These are phyloP conservation scores for Epipyxis sp. DNA, from an alignment of 108 stramenopile genomes.

Conservation along the genomic window DNA sequence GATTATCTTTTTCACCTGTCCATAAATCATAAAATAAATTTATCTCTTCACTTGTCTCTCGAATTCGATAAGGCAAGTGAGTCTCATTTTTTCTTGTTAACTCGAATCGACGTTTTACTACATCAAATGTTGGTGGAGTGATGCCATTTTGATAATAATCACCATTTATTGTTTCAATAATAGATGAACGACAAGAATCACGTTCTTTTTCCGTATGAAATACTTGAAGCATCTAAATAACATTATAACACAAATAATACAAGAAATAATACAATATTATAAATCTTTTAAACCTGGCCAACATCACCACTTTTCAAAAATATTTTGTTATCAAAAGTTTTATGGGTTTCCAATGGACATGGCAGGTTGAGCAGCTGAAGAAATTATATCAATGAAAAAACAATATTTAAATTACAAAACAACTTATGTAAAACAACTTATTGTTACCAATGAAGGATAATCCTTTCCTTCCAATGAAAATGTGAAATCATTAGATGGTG, in stretches of 20 bases:
- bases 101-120: slow-evolving; percentile 2
- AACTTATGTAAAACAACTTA: too few relatives aligned
- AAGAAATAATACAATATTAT: too few relatives aligned
- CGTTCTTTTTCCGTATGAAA: neutral
- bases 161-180: neutral
- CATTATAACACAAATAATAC: too few relatives aligned
- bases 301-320: slow-evolving; percentile 22
- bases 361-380: slow-evolving; percentile 6
- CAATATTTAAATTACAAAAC: neutral
- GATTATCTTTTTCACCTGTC: neutral
- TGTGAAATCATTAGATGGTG: neutral
- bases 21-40: neutral
- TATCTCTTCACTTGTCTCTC: neutral
- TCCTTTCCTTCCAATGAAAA: neutral
- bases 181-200: neutral
- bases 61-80: neutral
- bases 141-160: neutral
- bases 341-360: slow-evolving; percentile 13
- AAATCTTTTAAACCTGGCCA: slow-evolving; percentile 28
- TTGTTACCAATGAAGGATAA: neutral
- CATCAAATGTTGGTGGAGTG: neutral
- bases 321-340: slow-evolving; percentile 19
- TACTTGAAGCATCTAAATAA: slow-evolving; percentile 6
- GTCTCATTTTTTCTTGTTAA: neutral
- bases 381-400: neutral